Evolutionary conservation across 345 rosid genomes (phyloP), one percentile per base, ranked within the genome.

Genomic region (Turnera subulata): DNA sequence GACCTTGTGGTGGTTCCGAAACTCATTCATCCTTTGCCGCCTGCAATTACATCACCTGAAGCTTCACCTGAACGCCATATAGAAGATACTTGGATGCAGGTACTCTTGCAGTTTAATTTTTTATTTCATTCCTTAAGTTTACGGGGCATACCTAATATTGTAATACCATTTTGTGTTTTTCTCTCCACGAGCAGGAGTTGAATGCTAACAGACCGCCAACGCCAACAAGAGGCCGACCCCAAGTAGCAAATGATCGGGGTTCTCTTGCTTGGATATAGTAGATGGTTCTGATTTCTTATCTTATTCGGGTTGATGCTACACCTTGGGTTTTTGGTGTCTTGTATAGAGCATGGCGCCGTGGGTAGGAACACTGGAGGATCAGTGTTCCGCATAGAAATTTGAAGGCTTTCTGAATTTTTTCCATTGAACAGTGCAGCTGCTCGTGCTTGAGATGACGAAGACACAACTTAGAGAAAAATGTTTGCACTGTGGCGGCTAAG

Each of bases 41-140:
- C 99, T 12, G 88, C 95, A n/a, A 69, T 84, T 44, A 71, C 91
- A 59, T 93, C 91, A 7, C 95, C 90, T 5, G 99, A 90, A 59
- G 62, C 87, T 62, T 81, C 96, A 29, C 88, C 89, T 1, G 96
- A 89, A 68, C 85, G 77, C 52, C 97, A 89, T 38, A 73, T 75
- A 21, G 99, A 93, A 63, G 97, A 93, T 74, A 90, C 96, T 35
- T 93, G 97, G 99, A 89, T 93, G 99, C 99, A 93, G 97, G 99
- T 93, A 46, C 56, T 23, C 15, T 50, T 62, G 16, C 47, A 21
- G 53, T 63, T 50, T 22, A 51, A 29, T 53, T 38, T 16, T 40
- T 17, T 23, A 15, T 35, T 26, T 46, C 23, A 50, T 53, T 50
- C 33, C 15, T n/a, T n/a, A n/a, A n/a, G 8, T 58, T 35, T 38